Base-by-base conservation (phyloP, 164 flowering plant genomes). In the Stephania japonica region DNA sequence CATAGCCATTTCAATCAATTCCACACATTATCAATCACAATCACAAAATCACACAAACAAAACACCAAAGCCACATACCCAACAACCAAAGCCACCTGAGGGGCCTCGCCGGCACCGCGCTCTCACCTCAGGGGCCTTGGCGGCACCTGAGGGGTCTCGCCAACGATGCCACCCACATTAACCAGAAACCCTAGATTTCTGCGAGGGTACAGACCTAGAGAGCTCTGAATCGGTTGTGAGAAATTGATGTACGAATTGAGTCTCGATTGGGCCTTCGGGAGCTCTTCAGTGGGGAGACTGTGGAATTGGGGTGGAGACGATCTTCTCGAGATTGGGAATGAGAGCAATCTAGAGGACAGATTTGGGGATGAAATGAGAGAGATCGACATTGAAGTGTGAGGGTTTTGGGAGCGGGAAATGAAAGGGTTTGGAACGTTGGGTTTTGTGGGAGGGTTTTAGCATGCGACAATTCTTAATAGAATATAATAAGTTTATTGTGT, bases 11-110 rank as follows among this genome's bases (percentile, higher is more conserved):
- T n/a, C n/a, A n/a, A n/a, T n/a, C n/a, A n/a, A n/a, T n/a, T n/a
- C n/a, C n/a, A n/a, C n/a, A n/a, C n/a, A n/a, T n/a, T n/a, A n/a
- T n/a, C n/a, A n/a, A n/a, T n/a, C 47, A 43, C 10, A 4, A 67
- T 5, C n/a, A 67, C 38, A 10, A 14, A 27, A 67, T 38, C 5
- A 67, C 43, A 10, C 8, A 18, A 18, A 12, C 13, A 42, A n/a
- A 42, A 68, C n/a, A 18, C 10, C 56, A 12, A 43, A 43, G 0
- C n/a, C 18, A 68, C 73, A 25, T 79, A 91, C 94, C 93, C 18
- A 91, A 78, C 80, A 89, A 80, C 87, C 82, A 91, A 47, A 94
- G 93, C 97, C 97, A 90, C 67, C 84, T 79, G n/a, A 88, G 68
- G 49, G 97, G 91, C 77, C 90, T 75, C 19, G 83, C 81, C 38